These are phyloP conservation scores for Dendrostoma leiphaemia DNA, from an alignment of 2,329 filamentous ascomycete genomes.

Conservation along the genomic window DNA sequence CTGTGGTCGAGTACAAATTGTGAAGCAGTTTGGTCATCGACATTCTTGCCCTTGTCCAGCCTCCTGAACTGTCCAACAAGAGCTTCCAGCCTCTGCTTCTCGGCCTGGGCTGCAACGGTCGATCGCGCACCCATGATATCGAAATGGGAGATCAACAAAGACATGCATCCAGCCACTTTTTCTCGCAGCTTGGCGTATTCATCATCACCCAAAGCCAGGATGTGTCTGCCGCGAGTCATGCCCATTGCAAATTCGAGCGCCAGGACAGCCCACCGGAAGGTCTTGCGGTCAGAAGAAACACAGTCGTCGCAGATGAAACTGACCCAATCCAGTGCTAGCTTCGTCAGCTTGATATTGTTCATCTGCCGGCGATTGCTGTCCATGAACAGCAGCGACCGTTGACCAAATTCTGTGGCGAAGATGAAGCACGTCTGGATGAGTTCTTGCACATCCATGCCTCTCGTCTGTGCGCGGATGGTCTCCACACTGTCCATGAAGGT, in stretches of 20 bases:
- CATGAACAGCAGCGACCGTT: slow-evolving; percentile 91
- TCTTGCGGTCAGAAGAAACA: slow-evolving; percentile 87
- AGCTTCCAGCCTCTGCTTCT: slow-evolving; percentile 84
- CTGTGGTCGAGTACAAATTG: slow-evolving; percentile 73
- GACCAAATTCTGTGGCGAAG: slow-evolving; percentile 98
- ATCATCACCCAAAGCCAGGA: slow-evolving; percentile 82
- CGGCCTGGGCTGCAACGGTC: slow-evolving; percentile 87
- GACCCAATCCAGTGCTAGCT: slow-evolving; percentile 93
- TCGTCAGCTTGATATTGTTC: slow-evolving; percentile 94
- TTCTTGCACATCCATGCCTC: slow-evolving; percentile 84
- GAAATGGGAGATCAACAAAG: slow-evolving; percentile 93
- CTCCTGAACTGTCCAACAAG: slow-evolving; percentile 72
- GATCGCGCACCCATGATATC: slow-evolving; percentile 98
- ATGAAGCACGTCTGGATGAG: slow-evolving; percentile 97
- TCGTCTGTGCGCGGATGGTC: slow-evolving; percentile 82
- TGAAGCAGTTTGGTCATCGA: slow-evolving; percentile 83
- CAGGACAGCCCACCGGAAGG: slow-evolving; percentile 94
- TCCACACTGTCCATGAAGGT: slow-evolving; percentile 99
- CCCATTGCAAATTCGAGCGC: slow-evolving; percentile 96
- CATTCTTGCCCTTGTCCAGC: slow-evolving; percentile 70
- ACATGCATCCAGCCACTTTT: slow-evolving; percentile 97
- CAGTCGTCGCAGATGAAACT: slow-evolving; percentile 98
- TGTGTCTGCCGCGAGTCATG: slow-evolving; percentile 92
- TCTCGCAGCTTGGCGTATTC: slow-evolving; percentile 80
- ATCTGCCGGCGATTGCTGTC: slow-evolving; percentile 92